A percentile compares a stretch with the other conserved stretches of the same genome.
phyloP scores from a whole-genome alignment of 495 filamentous ascomycete species.

The Daldinia bambusicola region DNA sequence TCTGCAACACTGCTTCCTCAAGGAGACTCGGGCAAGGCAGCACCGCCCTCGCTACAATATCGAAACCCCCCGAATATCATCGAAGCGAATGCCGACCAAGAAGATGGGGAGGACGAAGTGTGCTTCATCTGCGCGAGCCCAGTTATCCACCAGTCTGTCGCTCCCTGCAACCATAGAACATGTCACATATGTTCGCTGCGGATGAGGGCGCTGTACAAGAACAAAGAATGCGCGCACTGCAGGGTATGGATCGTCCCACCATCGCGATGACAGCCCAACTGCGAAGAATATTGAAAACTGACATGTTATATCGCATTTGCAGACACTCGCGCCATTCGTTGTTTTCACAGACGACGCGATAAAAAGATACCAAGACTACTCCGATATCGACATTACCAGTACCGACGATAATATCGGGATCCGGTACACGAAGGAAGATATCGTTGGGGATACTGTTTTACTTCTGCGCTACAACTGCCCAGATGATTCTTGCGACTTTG shows the following conservation, averaged over 20 bases:
- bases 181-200: constrained; percentile 95
- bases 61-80: constrained; percentile 11
- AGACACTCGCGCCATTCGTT: constrained; percentile 84
- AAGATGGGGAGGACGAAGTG: constrained; percentile 77
- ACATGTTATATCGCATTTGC: constrained; percentile 25
- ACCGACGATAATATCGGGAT: constrained; percentile 88
- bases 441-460: constrained; percentile 85
- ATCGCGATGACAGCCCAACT: background rate
- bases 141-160: constrained; percentile 82
- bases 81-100: constrained; percentile 36
- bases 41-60: constrained; percentile 9
- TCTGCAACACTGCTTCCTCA: constrained; percentile 6
- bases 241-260: constrained; percentile 68
- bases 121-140: constrained; percentile 97
- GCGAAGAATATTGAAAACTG: constrained; percentile 27
- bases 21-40: constrained; percentile 6
- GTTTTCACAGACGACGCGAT: constrained; percentile 86
- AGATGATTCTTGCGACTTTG: constrained; percentile 82
- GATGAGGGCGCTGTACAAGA: constrained; percentile 92
- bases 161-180: constrained; percentile 93
- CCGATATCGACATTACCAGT: constrained; percentile 72
- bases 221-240: constrained; percentile 93
- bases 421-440: constrained; percentile 84
- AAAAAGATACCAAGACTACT: constrained; percentile 87
- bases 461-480: constrained; percentile 97